phyloP scores from a whole-genome alignment of 2,329 filamentous ascomycete genomes.

The Xylaria polymorpha region DNA sequence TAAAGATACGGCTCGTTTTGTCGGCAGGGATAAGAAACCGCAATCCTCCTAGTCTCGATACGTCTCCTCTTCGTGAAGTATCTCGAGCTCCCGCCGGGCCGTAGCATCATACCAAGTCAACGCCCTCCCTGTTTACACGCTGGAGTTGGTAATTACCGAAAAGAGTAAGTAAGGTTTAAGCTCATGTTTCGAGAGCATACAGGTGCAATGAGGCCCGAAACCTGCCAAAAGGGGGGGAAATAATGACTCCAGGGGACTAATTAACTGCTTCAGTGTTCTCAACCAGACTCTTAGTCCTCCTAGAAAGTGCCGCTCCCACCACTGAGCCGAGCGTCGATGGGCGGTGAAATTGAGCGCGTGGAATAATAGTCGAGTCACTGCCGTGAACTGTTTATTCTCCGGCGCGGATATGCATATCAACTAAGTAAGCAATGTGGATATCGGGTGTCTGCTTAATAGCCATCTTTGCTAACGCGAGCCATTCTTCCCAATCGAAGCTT shows the following conservation, averaged over 20 bases:
- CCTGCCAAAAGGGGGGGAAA: too few species aligned
- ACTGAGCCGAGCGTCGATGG: constrained; percentile 3
- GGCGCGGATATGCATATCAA: neutral
- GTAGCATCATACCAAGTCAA: neutral
- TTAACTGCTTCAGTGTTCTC: neutral
- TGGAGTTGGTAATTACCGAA: too few species aligned
- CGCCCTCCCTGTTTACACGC: neutral
- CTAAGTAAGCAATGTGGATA: neutral
- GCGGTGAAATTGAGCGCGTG: neutral
- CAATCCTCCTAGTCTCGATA: constrained; percentile 1
- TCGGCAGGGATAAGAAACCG: constrained; percentile 3
- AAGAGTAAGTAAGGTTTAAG: too few species aligned
- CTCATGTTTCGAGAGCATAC: too few species aligned
- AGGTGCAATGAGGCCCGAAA: too few species aligned
- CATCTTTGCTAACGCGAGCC: neutral
- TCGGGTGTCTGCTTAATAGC: neutral
- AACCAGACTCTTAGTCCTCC: neutral
- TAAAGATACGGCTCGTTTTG: neutral
- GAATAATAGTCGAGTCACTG: neutral
- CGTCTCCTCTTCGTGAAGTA: neutral
- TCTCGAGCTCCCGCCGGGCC: constrained; percentile 4
- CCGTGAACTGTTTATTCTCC: neutral
- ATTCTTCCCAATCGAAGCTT: neutral
- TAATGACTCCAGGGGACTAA: too few species aligned
- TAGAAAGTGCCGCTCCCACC: constrained; percentile 10